These are phyloP conservation scores for Fomitopsis betulina DNA, from an alignment of 1,284 basidiomycete species.

Conservation along the genomic window DNA sequence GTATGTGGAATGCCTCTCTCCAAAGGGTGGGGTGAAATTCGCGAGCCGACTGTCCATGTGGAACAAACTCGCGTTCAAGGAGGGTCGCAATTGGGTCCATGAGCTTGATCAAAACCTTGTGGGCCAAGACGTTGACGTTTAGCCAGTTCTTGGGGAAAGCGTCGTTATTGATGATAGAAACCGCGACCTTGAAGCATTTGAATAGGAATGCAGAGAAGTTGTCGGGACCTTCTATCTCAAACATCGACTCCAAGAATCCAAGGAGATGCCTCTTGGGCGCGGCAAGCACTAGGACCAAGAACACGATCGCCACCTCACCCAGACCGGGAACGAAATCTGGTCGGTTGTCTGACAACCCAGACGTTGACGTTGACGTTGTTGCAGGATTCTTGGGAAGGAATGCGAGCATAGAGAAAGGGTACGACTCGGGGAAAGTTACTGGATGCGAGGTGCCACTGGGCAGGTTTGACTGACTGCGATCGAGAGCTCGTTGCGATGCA, in stretches of 20 bases:
- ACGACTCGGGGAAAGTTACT: conserved; percentile 88
- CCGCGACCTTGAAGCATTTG: conserved; percentile 79
- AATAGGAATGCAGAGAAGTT: conserved; percentile 69
- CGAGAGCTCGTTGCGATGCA: conserved; percentile 64
- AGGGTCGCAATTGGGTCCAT: conserved; percentile 79
- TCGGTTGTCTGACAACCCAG: conserved; percentile 40
- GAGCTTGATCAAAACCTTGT: conserved; percentile 86
- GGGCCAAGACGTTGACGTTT: conserved; percentile 87
- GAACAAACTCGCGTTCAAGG: conserved; percentile 81
- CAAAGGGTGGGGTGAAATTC: conserved; percentile 80
- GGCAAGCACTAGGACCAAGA: conserved; percentile 79
- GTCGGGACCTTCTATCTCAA: conserved; percentile 86
- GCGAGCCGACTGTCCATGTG: conserved; percentile 55
- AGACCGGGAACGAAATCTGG: conserved; percentile 72
- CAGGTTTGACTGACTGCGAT: conserved; percentile 59
- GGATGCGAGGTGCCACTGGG: conserved; percentile 65
- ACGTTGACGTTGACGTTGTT: conserved; percentile 24
- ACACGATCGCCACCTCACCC: conserved; percentile 84
- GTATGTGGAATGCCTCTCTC: conserved; percentile 78
- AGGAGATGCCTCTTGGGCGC: conserved; percentile 76
- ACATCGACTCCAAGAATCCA: conserved; percentile 73
- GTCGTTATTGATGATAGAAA: conserved; percentile 82
- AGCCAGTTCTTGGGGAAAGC: conserved; percentile 93
- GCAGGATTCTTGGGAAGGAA: conserved; percentile 53
- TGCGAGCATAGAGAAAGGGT: conserved; percentile 85